Conservation (phyloP, 148 eudicot genomes). For the Tetragonia tetragonoides region DNA sequence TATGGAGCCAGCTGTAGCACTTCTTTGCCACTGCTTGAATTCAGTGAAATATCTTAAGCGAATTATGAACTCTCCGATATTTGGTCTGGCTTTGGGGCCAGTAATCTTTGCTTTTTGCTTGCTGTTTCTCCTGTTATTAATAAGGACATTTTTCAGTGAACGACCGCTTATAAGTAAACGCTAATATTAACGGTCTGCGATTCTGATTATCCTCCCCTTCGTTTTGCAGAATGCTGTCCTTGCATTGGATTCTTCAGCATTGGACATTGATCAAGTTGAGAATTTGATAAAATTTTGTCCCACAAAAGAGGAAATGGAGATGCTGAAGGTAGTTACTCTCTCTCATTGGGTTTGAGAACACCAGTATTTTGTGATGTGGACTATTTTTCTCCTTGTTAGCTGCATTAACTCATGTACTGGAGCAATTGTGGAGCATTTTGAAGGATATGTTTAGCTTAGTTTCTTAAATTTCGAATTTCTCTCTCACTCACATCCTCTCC, state of each 20-base stretch:
- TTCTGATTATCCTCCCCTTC: neutral
- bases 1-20: neutral
- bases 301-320: conserved; percentile 96
- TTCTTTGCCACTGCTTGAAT: neutral
- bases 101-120: neutral
- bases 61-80: neutral
- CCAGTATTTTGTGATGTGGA: too few relatives aligned
- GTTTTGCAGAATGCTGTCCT: conserved; percentile 68
- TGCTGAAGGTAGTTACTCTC: conserved; percentile 55
- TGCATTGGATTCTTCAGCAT: conserved; percentile 75
- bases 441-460: too few relatives aligned
- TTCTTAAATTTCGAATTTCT: neutral
- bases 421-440: too few relatives aligned
- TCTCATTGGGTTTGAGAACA: neutral
- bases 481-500: neutral
- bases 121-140: neutral
- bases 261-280: conserved; percentile 97
- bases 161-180: neutral
- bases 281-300: conserved; percentile 94
- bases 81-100: neutral
- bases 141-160: neutral
- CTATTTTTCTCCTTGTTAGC: too few relatives aligned
- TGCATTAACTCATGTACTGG: too few relatives aligned
- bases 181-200: neutral
- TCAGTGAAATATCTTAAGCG: too few relatives aligned